phyloP scores from a whole-genome alignment of 1,284 basidiomycete species.

The Acaromyces ingoldii region DNA sequence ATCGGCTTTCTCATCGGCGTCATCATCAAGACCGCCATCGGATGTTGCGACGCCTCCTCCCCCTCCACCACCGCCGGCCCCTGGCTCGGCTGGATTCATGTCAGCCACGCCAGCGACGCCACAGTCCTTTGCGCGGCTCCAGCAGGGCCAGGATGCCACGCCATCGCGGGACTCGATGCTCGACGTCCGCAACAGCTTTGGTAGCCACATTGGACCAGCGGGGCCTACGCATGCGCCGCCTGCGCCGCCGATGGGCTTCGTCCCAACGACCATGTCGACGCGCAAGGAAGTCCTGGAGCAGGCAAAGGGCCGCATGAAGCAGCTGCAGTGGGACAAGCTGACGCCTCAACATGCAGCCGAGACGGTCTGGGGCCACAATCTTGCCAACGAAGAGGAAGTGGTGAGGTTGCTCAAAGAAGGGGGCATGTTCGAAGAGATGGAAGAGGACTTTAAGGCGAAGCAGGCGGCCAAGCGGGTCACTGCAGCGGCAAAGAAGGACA shows the following conservation, averaged over 20 bases:
- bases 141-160: conserved; percentile 11
- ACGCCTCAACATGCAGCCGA: conserved; percentile 48
- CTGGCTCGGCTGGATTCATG: not conserved
- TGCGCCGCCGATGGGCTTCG: conserved; percentile 54
- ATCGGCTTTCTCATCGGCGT: no score
- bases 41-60: not conserved
- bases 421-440: conserved; percentile 92
- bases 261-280: conserved; percentile 19
- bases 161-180: conserved; percentile 41
- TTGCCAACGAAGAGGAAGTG: conserved; percentile 29
- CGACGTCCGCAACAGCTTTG: conserved; percentile 41
- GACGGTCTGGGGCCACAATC: conserved; percentile 44
- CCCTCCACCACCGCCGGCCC: conserved; percentile 1
- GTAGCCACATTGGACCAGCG: conserved; percentile 26
- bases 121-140: no score
- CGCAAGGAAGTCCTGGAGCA: conserved; percentile 80
- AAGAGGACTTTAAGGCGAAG: conserved; percentile 96
- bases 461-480: conserved; percentile 61
- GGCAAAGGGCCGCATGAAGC: conserved; percentile 89
- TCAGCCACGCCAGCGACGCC: conserved; percentile 7
- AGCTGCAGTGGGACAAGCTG: conserved; percentile 93
- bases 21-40: no score
- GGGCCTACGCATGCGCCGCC: conserved; percentile 47
- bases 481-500: conserved; percentile 51
- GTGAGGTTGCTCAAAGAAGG: conserved; percentile 27